Base-by-base conservation (phyloP, 495 filamentous ascomycete species). In the Lasiosphaeria miniovina region DNA sequence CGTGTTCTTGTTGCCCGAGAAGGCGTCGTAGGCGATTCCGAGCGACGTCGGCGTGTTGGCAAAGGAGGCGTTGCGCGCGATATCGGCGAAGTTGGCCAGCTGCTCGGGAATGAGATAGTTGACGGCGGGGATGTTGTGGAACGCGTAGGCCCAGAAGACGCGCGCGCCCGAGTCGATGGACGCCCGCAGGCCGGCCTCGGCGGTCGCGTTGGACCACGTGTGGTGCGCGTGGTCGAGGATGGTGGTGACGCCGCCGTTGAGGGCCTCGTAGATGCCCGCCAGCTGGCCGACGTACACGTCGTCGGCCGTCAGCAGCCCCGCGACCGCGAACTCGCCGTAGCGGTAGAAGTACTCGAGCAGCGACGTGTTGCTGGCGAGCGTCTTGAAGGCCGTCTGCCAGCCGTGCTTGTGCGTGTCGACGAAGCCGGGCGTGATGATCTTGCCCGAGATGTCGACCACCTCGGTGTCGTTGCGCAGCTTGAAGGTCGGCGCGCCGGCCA, bases 401-500 rank as follows among this genome's bases (percentile, higher is more conserved):
- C 75, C 67, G 66, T 84, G 79, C 54, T 73, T 73, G 65, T 82
- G 81, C 1, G 81, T 82, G 63, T 82, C 76, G 55, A 84, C 66
- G 68, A 82, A 81, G 11, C 81, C 81, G 0, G 79, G 77, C 3
- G 71, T 67, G 24, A 82, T 68, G 54, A 84, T 77, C 54, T 79
- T 78, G 59, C 72, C 68, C 0, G 66, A 75, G 52, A 71, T 74
- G 62, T 81, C 71, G 45, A 82, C 71, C n/a, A 71, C 49, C 43
- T 56, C 54, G n/a, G 54, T 56, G 4, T 35, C 38, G 56, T 75
- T n/a, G 12, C 60, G 62, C 4, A 67, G 15, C n/a, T 33, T 10
- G 32, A 3, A 17, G 0, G 57, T 9, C 4, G 49, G n/a, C 12
- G 51, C 11, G 36, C 53, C n/a, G 17, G 58, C 57, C 8, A 45